These are phyloP conservation scores for Nepenthes gracilis DNA, from an alignment of 148 eudicot genomes.

Conservation along the genomic window DNA sequence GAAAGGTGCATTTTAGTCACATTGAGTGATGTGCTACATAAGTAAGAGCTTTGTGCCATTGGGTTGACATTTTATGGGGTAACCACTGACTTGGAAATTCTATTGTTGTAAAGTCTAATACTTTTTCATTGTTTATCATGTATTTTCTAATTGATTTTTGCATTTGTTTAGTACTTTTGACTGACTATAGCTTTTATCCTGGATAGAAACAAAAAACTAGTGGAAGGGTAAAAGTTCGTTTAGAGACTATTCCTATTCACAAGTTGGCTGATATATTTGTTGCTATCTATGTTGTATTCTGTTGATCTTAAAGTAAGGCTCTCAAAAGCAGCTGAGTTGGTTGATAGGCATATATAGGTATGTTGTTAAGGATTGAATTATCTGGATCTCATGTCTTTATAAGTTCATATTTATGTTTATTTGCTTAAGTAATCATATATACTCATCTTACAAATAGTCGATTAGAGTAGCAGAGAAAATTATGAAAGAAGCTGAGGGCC, in stretches of 20 bases:
- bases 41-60: too few species aligned
- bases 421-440: not conserved
- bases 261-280: constrained; percentile 98
- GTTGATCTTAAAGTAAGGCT: constrained; percentile 90
- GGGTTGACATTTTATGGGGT: too few species aligned
- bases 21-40: too few species aligned
- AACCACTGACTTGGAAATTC: too few species aligned
- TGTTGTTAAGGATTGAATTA: not conserved
- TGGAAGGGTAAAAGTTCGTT: constrained; percentile 89
- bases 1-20: too few species aligned
- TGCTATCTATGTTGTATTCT: constrained; percentile 93
- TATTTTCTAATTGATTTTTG: too few species aligned
- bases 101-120: too few species aligned
- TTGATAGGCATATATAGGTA: constrained; percentile 98
- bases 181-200: constrained; percentile 2
- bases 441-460: constrained; percentile 36
- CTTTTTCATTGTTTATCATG: too few species aligned
- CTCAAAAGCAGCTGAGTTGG: constrained; percentile 93
- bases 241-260: constrained; percentile 97
- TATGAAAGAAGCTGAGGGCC: constrained; percentile 99
- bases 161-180: not conserved
- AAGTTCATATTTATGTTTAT: not conserved
- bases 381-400: not conserved
- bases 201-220: constrained; percentile 94
- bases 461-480: constrained; percentile 99